Evolutionary conservation across 1,284 basidiomycete genomes (phyloP).

Genomic region (Austroboletus novae-zelandiae): DNA sequence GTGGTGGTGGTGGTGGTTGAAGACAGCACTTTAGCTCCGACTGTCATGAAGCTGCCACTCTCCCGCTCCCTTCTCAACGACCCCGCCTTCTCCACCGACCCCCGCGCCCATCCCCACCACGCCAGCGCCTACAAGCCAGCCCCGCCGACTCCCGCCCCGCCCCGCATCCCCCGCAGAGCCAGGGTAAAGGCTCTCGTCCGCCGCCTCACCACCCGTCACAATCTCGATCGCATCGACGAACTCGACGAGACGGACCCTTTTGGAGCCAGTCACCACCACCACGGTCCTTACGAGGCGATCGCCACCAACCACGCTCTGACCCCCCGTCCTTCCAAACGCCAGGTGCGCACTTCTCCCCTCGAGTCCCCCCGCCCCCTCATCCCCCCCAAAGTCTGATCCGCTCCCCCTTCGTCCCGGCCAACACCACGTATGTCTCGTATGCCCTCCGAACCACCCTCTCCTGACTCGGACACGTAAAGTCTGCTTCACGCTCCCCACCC

Average conservation of each 20-base stretch:
- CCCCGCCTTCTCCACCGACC: conserved; percentile 58
- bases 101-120: conserved; percentile 45
- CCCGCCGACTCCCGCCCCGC: conserved; percentile 8
- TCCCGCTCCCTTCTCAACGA: conserved; percentile 36
- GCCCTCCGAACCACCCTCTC: background rate
- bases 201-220: conserved; percentile 32
- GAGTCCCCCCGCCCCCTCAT: background rate
- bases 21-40: no score
- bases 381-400: conserved; percentile 10
- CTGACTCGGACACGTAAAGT: conserved; percentile 17
- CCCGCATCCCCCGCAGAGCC: conserved; percentile 8
- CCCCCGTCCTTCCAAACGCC: conserved; percentile 6
- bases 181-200: conserved; percentile 29
- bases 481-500: background rate
- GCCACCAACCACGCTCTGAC: conserved; percentile 11
- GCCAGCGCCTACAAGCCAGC: conserved; percentile 13
- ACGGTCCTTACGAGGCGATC: conserved; percentile 66
- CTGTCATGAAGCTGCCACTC: conserved; percentile 8
- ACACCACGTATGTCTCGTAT: conserved; percentile 18
- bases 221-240: conserved; percentile 71
- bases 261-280: conserved; percentile 59
- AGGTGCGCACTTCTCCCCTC: conserved; percentile 20
- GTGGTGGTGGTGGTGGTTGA: no score
- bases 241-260: conserved; percentile 69
- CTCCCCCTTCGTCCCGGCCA: conserved; percentile 7